These are phyloP conservation scores for Ziziphus jujuba DNA, from an alignment of 306 rosid genomes.

Conservation along the genomic window DNA sequence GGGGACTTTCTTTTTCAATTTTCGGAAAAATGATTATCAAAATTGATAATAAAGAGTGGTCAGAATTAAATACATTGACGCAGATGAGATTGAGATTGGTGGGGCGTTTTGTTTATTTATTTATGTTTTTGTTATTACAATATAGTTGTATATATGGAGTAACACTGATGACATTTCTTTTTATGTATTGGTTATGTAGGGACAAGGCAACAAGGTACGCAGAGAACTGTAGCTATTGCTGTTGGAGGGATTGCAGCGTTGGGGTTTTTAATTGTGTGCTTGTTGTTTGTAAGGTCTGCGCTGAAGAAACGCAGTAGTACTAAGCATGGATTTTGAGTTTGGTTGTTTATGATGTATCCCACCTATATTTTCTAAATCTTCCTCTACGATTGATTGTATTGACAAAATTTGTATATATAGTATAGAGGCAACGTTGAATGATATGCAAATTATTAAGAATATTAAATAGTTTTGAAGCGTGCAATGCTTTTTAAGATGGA, in stretches of 20 bases:
- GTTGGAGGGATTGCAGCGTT: conserved; percentile 87
- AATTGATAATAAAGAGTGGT: too few relatives aligned
- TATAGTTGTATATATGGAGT: not conserved
- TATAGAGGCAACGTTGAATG: not conserved
- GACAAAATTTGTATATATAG: conserved; percentile 13
- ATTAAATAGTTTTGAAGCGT: conserved; percentile 2
- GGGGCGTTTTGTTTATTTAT: not conserved
- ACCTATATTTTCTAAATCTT: not conserved
- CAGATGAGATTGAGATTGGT: too few relatives aligned
- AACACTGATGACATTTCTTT: not conserved
- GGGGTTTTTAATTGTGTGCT: conserved; percentile 68
- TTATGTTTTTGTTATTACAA: not conserved
- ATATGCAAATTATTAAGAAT: conserved; percentile 2
- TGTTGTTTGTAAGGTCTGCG: conserved; percentile 51
- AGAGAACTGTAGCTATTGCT: conserved; percentile 76
- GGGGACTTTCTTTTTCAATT: too few relatives aligned
- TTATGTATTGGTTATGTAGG: conserved; percentile 33
- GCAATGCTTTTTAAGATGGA: not conserved
- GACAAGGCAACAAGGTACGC: conserved; percentile 42
- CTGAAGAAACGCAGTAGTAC: conserved; percentile 51
- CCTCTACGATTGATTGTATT: not conserved
- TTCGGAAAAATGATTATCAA: too few relatives aligned
- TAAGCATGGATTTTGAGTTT: conserved; percentile 43
- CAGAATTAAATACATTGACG: too few relatives aligned
- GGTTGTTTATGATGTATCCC: not conserved